Percentiles rank a stretch among this genome's conserved stretches.
phyloP scores from a whole-genome alignment of 371 early-diverging fungal species.

The Batrachochytrium dendrobatidis region DNA sequence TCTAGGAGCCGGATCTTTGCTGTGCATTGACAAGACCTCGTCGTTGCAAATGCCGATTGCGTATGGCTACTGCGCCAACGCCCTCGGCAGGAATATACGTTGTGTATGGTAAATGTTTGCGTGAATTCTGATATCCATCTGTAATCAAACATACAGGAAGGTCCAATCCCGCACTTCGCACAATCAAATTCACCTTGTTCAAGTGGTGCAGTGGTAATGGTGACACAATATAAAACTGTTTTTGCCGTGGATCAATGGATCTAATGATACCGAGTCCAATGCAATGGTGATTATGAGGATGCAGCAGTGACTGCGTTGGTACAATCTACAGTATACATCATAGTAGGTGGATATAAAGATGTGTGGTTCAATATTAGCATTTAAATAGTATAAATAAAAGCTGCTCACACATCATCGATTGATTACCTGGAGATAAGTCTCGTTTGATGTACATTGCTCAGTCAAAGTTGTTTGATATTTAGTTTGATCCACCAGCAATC shows the following conservation, averaged over 20 bases:
- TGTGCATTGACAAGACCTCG: too few species aligned
- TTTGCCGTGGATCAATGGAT: slow-evolving; percentile 54
- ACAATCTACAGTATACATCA: slow-evolving; percentile 52
- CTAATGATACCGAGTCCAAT: slow-evolving; percentile 69
- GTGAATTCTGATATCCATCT: slow-evolving; percentile 16
- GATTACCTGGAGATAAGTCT: neutral
- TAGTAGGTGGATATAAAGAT: slow-evolving; percentile 9
- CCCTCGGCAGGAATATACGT: slow-evolving; percentile 17
- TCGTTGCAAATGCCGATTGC: slow-evolving; percentile 18
- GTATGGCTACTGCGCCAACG: slow-evolving; percentile 17
- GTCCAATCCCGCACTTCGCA: slow-evolving; percentile 47
- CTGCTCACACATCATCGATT: neutral
- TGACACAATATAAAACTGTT: slow-evolving; percentile 51
- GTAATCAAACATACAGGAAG: slow-evolving; percentile 21
- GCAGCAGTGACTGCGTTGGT: slow-evolving; percentile 46
- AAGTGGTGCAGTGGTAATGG: slow-evolving; percentile 47
- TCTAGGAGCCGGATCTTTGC: too few species aligned
- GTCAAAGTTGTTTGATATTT: slow-evolving; percentile 10
- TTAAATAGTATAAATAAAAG: neutral
- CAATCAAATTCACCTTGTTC: slow-evolving; percentile 50
- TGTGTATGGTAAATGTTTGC: slow-evolving; percentile 17
- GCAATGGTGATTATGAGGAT: slow-evolving; percentile 48
- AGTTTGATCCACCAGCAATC: slow-evolving; percentile 46
- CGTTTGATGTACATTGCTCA: neutral
- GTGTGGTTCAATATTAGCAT: neutral